Evolutionary conservation across 2,329 filamentous ascomycete species (phyloP), one percentile per base, ranked within the genome.

Genomic region (Phialophora tarda): DNA sequence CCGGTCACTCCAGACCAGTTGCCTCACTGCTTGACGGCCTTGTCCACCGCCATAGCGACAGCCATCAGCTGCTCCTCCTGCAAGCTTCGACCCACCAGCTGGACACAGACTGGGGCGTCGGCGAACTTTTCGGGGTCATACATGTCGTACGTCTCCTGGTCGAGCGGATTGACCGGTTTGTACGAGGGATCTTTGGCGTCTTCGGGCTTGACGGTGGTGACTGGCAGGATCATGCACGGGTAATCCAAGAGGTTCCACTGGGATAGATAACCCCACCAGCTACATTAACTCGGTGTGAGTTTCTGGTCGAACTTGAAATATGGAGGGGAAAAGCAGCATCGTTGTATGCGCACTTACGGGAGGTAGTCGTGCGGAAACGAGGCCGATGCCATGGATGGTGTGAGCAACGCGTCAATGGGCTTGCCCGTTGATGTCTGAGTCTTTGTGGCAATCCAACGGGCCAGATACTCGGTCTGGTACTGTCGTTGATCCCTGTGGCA

Each of bases 391-490:
- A 59, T 58, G 6, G 53, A 51, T 21, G 81, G 79, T 21, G 76
- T 77, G 28, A 82, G 76, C 11, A 83, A 66, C 8, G 75, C 80
- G 71, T 89, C 87, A 0, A 88, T 83, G 1, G 82, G 78, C 55
- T 82, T 78, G 0, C 81, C 80, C 2, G 77, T 84, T 30, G 81
- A 82, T 0, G 65, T 67, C 26, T 50, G 62, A 28, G 77, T 75
- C 0, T 75, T 77, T 0, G 85, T 87, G 11, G 78, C 81, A 65
- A 87, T 87, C 86, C 86, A 88, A 72, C 87, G 89, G 56, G 88
- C 85, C 74, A 86, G 82, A 68, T 89, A 89, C 17, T 79, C 75
- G 63, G 83, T 84, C 71, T 87, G 84, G 56, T 82, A 85, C 26
- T 83, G 79, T 1, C 86, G 79, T 65, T 85, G 85, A 21, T 77